Evolutionary conservation across 176 grass and related monocot species (phyloP).

Genomic region (Musa acuminata): DNA sequence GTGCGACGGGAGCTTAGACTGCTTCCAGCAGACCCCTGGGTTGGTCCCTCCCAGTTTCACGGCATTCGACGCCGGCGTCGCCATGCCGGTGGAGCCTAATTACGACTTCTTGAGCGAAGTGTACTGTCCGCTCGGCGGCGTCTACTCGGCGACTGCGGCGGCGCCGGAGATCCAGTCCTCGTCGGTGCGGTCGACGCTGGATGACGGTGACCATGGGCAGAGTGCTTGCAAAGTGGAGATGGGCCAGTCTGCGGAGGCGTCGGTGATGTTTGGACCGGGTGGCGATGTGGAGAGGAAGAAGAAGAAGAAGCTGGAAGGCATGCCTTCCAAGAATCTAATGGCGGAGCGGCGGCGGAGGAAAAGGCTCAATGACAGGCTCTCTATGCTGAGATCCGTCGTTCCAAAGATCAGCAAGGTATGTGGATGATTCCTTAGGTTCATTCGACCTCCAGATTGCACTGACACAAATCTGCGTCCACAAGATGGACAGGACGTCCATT

Average conservation of each 20-base stretch:
- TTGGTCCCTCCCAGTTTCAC: slow-evolving; percentile 55
- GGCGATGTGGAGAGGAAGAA: slow-evolving; percentile 32
- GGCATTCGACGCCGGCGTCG: slow-evolving; percentile 20
- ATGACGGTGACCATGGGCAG: slow-evolving; percentile 13
- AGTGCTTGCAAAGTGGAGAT: slow-evolving; percentile 78
- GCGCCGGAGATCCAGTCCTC: slow-evolving; percentile 29
- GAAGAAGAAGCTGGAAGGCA: slow-evolving; percentile 89
- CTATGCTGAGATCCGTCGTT: slow-evolving; percentile 91
- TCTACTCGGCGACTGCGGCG: not conserved
- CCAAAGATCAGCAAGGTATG: slow-evolving; percentile 95
- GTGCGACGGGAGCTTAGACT: slow-evolving; percentile 43
- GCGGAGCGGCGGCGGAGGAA: slow-evolving; percentile 88
- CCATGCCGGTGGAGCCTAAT: slow-evolving; percentile 4
- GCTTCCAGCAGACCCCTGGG: slow-evolving; percentile 48
- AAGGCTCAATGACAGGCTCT: slow-evolving; percentile 93
- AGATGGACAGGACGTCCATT: slow-evolving; percentile 98
- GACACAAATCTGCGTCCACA: not conserved
- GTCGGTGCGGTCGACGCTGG: slow-evolving; percentile 25
- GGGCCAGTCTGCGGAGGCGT: slow-evolving; percentile 20
- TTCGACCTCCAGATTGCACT: not conserved
- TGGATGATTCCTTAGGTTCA: not conserved
- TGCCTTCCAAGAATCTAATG: slow-evolving; percentile 98
- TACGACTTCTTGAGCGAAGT: slow-evolving; percentile 84
- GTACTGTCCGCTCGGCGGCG: slow-evolving; percentile 28
- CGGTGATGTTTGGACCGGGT: slow-evolving; percentile 21